These are phyloP conservation scores for Kwoniella europaea DNA, from an alignment of 768 basidiomycete species.

Conservation along the genomic window DNA sequence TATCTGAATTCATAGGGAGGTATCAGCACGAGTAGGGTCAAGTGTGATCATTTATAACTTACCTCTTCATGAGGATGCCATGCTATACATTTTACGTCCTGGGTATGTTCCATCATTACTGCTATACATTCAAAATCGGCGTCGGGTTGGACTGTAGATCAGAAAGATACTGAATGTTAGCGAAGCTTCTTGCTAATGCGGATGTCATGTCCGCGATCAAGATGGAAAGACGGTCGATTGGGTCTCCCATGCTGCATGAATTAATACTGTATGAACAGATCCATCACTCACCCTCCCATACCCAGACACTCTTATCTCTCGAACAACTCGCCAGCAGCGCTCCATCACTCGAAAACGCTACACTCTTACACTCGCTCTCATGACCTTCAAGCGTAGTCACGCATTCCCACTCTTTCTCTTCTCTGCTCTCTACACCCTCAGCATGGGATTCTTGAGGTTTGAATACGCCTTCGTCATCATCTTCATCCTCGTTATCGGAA, in stretches of 20 bases:
- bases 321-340: slow-evolving; percentile 89
- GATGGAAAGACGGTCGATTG: too few relatives aligned
- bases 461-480: slow-evolving; percentile 47
- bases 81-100: slow-evolving; percentile 92
- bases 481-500: slow-evolving; percentile 54
- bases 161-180: neutral
- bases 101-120: slow-evolving; percentile 94
- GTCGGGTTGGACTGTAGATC: slow-evolving; percentile 76
- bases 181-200: too few relatives aligned
- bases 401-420: slow-evolving; percentile 87
- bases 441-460: slow-evolving; percentile 59
- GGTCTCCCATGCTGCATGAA: too few relatives aligned
- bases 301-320: slow-evolving; percentile 97
- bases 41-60: slow-evolving; percentile 25
- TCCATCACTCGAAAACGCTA: slow-evolving; percentile 77
- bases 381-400: slow-evolving; percentile 86
- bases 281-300: slow-evolving; percentile 83
- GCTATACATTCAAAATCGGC: slow-evolving; percentile 91
- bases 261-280: too few relatives aligned
- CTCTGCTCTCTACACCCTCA: slow-evolving; percentile 67
- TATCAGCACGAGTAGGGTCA: neutral
- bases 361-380: slow-evolving; percentile 92
- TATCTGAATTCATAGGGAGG: slow-evolving; percentile 64
- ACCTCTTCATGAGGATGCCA: slow-evolving; percentile 98
- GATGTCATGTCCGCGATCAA: too few relatives aligned